A percentile compares a stretch with the other conserved stretches of the same genome.
phyloP scores from a whole-genome alignment of 2,329 filamentous ascomycete species.

The Teratosphaeriaceae sp. region DNA sequence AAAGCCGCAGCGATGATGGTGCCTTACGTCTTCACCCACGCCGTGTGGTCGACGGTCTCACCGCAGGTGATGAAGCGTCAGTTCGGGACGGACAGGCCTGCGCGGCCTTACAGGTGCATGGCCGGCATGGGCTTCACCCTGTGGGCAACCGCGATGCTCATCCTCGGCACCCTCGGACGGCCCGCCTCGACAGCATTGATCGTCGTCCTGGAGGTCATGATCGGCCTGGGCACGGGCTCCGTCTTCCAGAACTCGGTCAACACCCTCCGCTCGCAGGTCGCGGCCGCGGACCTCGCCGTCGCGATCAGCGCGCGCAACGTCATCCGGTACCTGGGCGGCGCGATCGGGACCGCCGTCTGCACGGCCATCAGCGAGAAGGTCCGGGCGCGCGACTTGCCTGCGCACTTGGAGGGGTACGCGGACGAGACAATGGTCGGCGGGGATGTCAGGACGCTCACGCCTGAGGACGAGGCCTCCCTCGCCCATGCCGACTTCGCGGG shows the following conservation, averaged over 20 bases:
- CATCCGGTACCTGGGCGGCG: slow-evolving; percentile 17
- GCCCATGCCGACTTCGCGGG: not conserved
- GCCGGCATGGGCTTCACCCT: slow-evolving; percentile 14
- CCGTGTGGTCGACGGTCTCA: slow-evolving; percentile 12
- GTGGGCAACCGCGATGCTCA: slow-evolving; percentile 14
- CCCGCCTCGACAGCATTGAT: slow-evolving; percentile 1
- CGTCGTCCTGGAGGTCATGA: slow-evolving; percentile 11
- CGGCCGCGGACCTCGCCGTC: slow-evolving; percentile 11
- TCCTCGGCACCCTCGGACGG: slow-evolving; percentile 4
- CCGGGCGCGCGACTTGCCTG: not conserved
- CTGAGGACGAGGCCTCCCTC: not conserved
- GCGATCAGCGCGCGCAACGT: slow-evolving; percentile 18
- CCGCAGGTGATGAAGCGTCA: slow-evolving; percentile 9
- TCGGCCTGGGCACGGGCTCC: slow-evolving; percentile 17
- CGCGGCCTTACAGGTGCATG: slow-evolving; percentile 14
- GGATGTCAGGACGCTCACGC: not conserved
- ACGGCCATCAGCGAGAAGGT: not conserved
- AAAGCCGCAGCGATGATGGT: slow-evolving; percentile 10
- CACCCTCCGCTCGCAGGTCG: slow-evolving; percentile 16
- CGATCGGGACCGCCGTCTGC: slow-evolving; percentile 15
- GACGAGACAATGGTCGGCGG: not conserved
- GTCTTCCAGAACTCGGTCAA: slow-evolving; percentile 20
- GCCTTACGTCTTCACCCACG: slow-evolving; percentile 17
- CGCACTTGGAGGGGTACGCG: not conserved
- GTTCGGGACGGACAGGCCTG: slow-evolving; percentile 3